Percentiles rank a stretch among this genome's conserved stretches.
Evolutionary conservation across 1,284 basidiomycete genomes (phyloP).

Genomic region (Apiotrichum montevideense): DNA sequence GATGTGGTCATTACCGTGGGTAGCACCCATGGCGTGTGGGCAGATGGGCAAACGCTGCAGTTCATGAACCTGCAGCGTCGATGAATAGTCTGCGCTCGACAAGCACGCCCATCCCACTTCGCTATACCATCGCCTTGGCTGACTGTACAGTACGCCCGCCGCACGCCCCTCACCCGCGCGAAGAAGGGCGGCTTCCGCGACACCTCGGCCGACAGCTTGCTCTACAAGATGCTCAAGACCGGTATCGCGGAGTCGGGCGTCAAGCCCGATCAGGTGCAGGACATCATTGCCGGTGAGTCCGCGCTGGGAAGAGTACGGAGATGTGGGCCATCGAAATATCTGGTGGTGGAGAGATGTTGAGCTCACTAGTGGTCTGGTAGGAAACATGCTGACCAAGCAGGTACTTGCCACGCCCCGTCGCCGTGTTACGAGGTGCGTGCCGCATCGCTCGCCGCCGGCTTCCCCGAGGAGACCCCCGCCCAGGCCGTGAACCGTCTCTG

Average conservation of each 20-base stretch:
- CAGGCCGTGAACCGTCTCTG: slow-evolving; percentile 76
- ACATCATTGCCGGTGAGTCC: slow-evolving; percentile 62
- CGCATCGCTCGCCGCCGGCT: slow-evolving; percentile 17
- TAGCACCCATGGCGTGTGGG: too few relatives aligned
- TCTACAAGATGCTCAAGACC: slow-evolving; percentile 22
- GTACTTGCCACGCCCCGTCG: slow-evolving; percentile 18
- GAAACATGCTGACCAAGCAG: neutral
- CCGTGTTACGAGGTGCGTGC: slow-evolving; percentile 20
- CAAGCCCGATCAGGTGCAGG: slow-evolving; percentile 19
- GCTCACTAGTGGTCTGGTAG: too few relatives aligned
- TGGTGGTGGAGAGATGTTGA: too few relatives aligned
- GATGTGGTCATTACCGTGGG: slow-evolving; percentile 83
- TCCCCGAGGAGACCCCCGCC: slow-evolving; percentile 58
- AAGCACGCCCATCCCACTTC: too few relatives aligned
- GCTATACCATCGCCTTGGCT: too few relatives aligned
- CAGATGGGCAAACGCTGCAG: too few relatives aligned
- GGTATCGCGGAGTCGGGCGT: slow-evolving; percentile 23
- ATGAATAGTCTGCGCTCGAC: too few relatives aligned
- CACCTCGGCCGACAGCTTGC: slow-evolving; percentile 26
- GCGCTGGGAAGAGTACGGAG: too few relatives aligned
- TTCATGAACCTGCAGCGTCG: too few relatives aligned
- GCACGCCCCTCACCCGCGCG: slow-evolving; percentile 25
- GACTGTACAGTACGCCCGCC: slow-evolving; percentile 45
- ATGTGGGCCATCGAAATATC: too few relatives aligned
- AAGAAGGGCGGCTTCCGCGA: slow-evolving; percentile 27